A percentile compares a stretch with the other conserved stretches of the same genome.
These are phyloP conservation scores for Allomyces macrogynus DNA, from an alignment of 192 early-diverging fungal species.

Conservation along the genomic window DNA sequence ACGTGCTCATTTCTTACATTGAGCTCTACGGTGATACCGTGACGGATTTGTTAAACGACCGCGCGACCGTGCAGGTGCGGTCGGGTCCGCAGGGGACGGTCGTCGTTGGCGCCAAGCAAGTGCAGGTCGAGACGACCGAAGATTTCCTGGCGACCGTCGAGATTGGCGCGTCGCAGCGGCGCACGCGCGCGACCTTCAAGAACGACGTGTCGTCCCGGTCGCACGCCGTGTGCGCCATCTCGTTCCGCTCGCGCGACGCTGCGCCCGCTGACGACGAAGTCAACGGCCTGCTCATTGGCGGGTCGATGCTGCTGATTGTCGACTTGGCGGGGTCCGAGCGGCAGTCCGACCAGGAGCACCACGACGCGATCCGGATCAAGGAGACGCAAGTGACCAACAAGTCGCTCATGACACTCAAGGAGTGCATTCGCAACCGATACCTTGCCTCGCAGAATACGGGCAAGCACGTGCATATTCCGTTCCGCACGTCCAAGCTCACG, in stretches of 20 bases:
- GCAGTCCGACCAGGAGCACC: conserved; percentile 7
- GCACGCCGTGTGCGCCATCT: conserved; percentile 18
- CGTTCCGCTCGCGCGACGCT: conserved; percentile 4
- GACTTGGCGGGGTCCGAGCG: conserved; percentile 26
- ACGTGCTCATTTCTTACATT: conserved; percentile 4
- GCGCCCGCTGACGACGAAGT: neutral
- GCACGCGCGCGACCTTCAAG: conserved; percentile 18
- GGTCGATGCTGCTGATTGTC: conserved; percentile 9
- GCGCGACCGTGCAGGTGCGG: conserved; percentile 4
- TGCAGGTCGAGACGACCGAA: conserved; percentile 8
- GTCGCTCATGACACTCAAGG: conserved; percentile 18
- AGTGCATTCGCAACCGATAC: conserved; percentile 19
- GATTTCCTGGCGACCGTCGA: conserved; percentile 7
- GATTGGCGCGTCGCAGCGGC: conserved; percentile 11
- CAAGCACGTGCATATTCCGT: conserved; percentile 15
- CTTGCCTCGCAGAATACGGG: neutral
- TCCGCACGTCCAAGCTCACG: conserved; percentile 19
- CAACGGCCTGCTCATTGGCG: conserved; percentile 3
- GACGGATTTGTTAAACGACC: conserved; percentile 13
- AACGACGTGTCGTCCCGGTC: conserved; percentile 15
- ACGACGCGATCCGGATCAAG: conserved; percentile 3
- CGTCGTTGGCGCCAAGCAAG: conserved; percentile 8
- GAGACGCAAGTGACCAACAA: conserved; percentile 12
- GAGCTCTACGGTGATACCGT: conserved; percentile 19
- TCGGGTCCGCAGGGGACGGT: conserved; percentile 13